Conservation (phyloP, 495 filamentous ascomycete genomes). For the Trichocladium uniseriatum region DNA sequence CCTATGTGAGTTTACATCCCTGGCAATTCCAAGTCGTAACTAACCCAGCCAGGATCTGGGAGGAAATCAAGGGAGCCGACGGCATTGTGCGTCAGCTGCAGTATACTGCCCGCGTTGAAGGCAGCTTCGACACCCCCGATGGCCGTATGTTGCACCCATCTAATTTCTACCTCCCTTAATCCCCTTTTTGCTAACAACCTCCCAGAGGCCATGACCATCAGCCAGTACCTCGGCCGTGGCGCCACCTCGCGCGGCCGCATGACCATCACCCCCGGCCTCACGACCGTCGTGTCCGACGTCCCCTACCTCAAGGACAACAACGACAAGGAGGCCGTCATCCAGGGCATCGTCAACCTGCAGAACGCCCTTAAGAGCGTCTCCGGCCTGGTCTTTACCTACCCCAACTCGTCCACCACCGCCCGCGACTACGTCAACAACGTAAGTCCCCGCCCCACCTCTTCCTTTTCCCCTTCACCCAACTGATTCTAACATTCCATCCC, state of each 20-base stretch:
- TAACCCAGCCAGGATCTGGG: constrained; percentile 34
- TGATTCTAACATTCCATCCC: background rate
- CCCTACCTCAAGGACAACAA: constrained; percentile 47
- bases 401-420: constrained; percentile 41
- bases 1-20: constrained; percentile 35
- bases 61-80: constrained; percentile 49
- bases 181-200: no score
- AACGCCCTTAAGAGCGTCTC: constrained; percentile 43
- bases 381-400: constrained; percentile 46
- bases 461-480: background rate
- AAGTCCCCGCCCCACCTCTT: background rate
- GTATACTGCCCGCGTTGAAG: constrained; percentile 56
- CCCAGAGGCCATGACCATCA: constrained; percentile 50
- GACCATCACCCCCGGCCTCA: constrained; percentile 49
- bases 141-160: constrained; percentile 23
- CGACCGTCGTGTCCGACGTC: constrained; percentile 43
- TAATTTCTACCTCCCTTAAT: no score
- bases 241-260: constrained; percentile 52
- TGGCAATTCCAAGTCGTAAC: no score
- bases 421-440: constrained; percentile 43
- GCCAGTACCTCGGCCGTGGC: constrained; percentile 57
- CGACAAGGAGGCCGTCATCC: constrained; percentile 43
- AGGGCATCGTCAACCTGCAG: constrained; percentile 52
- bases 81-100: constrained; percentile 58
- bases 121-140: constrained; percentile 33